These are phyloP conservation scores for Nitzschia palea DNA, from an alignment of 108 stramenopile species.

Conservation along the genomic window DNA sequence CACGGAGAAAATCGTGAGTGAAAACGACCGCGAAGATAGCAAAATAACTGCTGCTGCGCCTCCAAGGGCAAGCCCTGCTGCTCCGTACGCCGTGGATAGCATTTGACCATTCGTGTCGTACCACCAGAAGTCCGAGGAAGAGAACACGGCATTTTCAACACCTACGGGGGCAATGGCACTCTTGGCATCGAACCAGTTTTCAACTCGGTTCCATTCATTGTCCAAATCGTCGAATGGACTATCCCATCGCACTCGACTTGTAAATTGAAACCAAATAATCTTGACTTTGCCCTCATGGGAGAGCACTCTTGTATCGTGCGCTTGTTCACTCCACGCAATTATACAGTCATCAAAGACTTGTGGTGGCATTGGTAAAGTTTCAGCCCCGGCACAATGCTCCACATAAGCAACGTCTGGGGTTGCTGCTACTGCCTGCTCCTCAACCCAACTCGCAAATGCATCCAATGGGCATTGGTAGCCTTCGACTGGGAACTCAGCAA, in stretches of 20 bases:
- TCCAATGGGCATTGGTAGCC: constrained; percentile 47
- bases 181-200: constrained; percentile 39
- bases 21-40: constrained; percentile 41
- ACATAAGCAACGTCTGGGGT: constrained; percentile 20
- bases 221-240: constrained; percentile 36
- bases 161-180: constrained; percentile 23
- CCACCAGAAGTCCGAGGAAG: constrained; percentile 48
- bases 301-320: constrained; percentile 14
- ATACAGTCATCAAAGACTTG: constrained; percentile 52
- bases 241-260: constrained; percentile 31
- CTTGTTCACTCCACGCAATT: constrained; percentile 33
- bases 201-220: constrained; percentile 40
- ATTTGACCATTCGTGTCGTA: constrained; percentile 52
- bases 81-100: constrained; percentile 35
- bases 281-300: constrained; percentile 31
- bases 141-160: constrained; percentile 27
- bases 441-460: constrained; percentile 44
- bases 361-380: constrained; percentile 32
- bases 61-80: constrained; percentile 42
- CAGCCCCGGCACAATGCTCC: constrained; percentile 42
- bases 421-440: constrained; percentile 21
- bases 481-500: constrained; percentile 3
- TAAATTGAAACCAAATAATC: constrained; percentile 32
- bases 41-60: constrained; percentile 46
- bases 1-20: constrained; percentile 40